Conservation (phyloP, 345 rosid genomes). For the Mercurialis annua region DNA sequence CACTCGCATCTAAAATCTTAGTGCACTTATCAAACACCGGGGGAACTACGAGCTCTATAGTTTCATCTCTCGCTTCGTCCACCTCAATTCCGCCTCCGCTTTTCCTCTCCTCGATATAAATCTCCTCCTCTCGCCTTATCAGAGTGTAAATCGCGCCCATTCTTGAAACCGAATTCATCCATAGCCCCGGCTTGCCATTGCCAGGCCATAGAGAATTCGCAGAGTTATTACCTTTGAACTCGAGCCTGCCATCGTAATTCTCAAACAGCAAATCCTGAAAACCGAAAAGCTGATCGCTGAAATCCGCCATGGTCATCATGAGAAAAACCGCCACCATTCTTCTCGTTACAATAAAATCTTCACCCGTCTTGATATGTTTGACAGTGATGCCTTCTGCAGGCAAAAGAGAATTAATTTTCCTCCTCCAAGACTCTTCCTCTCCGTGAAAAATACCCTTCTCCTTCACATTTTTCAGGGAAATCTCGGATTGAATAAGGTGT, state of each 20-base stretch:
- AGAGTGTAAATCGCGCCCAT: constrained; percentile 76
- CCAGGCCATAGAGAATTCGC: constrained; percentile 89
- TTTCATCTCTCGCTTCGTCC: constrained; percentile 56
- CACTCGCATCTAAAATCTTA: constrained; percentile 46
- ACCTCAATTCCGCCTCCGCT: constrained; percentile 29
- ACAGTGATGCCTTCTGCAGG: constrained; percentile 57
- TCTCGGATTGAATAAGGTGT: constrained; percentile 54
- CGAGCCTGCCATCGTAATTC: constrained; percentile 57
- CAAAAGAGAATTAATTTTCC: constrained; percentile 51
- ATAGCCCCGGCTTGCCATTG: constrained; percentile 78
- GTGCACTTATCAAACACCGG: constrained; percentile 70
- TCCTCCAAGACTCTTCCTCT: constrained; percentile 83
- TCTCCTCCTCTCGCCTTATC: constrained; percentile 77
- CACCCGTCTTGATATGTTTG: constrained; percentile 77
- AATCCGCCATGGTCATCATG: constrained; percentile 87
- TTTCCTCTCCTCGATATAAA: constrained; percentile 49
- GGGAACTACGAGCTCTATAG: constrained; percentile 65
- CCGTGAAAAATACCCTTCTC: constrained; percentile 54
- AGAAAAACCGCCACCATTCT: constrained; percentile 65
- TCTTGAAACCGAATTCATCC: constrained; percentile 71
- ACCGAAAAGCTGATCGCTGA: constrained; percentile 81
- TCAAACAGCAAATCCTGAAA: constrained; percentile 67
- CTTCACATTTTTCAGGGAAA: constrained; percentile 51
- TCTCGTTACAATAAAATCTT: constrained; percentile 59
- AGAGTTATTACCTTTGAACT: constrained; percentile 56